A percentile compares a stretch with the other conserved stretches of the same genome.
Conservation (phyloP, 495 filamentous ascomycete genomes). For the Penicillium daleae region DNA sequence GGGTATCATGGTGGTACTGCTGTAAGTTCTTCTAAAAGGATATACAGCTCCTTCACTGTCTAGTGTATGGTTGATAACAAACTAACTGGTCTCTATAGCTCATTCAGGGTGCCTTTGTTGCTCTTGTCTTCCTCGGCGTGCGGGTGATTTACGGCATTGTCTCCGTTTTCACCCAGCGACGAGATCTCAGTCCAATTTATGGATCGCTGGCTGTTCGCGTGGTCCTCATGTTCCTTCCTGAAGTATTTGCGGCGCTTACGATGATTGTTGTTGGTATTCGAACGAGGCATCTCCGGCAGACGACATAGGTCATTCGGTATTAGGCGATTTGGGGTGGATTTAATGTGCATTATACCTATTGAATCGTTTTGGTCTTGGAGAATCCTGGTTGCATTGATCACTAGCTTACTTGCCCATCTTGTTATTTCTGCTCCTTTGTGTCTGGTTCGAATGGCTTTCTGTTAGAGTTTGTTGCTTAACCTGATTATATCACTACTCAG, state of each 20-base stretch:
- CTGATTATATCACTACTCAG: not conserved
- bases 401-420: not conserved
- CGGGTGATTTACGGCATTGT: not conserved
- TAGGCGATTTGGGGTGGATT: not conserved
- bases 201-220: conserved; percentile 13
- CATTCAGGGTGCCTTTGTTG: not conserved
- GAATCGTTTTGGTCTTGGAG: too few species aligned
- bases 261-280: not conserved
- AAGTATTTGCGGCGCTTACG: conserved; percentile 1
- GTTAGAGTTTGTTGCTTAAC: not conserved
- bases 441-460: not conserved
- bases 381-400: too few species aligned
- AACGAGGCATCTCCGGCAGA: not conserved
- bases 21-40: not conserved
- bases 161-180: not conserved
- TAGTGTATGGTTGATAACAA: not conserved
- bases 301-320: not conserved
- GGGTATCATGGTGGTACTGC: conserved; percentile 4
- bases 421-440: not conserved
- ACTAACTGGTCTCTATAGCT: not conserved
- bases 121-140: not conserved
- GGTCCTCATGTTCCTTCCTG: conserved; percentile 15
- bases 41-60: not conserved
- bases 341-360: too few species aligned
- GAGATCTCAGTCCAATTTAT: conserved; percentile 11